A percentile compares a stretch with the other conserved stretches of the same genome.
phyloP scores from a whole-genome alignment of 768 basidiomycete species.

The Leccinum obscurum region DNA sequence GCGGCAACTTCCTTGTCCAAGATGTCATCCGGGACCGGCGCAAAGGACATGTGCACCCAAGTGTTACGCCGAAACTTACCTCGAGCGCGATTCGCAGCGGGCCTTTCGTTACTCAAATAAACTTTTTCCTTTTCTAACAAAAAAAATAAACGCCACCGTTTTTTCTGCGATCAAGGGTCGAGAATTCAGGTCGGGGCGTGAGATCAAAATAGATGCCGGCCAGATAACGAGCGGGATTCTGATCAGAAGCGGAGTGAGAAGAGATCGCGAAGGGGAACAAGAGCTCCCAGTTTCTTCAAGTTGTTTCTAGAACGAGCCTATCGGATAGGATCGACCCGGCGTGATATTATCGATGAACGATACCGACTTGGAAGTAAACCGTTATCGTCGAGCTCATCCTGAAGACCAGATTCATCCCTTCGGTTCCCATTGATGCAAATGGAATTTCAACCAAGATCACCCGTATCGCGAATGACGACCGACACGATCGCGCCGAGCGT shows the following conservation, averaged over 20 bases:
- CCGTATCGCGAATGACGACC: not conserved
- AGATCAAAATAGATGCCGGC: not conserved
- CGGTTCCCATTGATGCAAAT: not conserved
- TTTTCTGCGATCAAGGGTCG: constrained; percentile 6
- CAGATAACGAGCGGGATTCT: not conserved
- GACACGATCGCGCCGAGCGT: not conserved
- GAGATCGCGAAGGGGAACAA: not conserved
- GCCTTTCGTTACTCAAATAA: not conserved
- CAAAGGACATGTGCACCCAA: not conserved
- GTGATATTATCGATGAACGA: not conserved
- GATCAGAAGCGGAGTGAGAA: not conserved
- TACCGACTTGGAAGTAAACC: not conserved
- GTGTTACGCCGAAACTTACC: not conserved
- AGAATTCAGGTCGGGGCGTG: not conserved
- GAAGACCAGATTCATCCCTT: not conserved
- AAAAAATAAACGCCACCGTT: constrained; percentile 5
- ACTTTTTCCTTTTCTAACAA: not conserved
- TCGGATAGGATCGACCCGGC: not conserved
- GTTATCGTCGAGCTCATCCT: not conserved
- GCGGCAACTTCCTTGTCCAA: no score
- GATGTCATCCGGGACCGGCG: no score
- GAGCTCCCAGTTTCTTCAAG: not conserved
- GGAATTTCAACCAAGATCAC: not conserved
- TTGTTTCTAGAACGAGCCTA: not conserved
- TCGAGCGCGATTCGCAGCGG: not conserved